These are phyloP conservation scores for Piloderma croceum DNA, from an alignment of 768 basidiomycete genomes.

Conservation along the genomic window DNA sequence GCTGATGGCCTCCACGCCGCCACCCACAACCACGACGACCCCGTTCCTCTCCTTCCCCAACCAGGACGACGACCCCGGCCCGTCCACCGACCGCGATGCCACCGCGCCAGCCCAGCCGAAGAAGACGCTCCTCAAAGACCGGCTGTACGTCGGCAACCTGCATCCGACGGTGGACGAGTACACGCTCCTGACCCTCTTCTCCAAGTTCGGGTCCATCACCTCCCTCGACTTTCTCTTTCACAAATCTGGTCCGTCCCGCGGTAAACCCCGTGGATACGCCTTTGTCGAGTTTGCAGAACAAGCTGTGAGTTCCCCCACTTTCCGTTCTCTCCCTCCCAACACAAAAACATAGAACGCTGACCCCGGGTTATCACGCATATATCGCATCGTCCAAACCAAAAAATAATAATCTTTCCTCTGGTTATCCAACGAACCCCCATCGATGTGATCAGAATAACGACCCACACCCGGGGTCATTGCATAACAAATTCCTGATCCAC, in stretches of 20 bases:
- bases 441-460: neutral
- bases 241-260: slow-evolving; percentile 82
- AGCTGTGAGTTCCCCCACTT: slow-evolving; percentile 55
- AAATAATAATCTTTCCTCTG: no score
- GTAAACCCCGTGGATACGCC: slow-evolving; percentile 93
- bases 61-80: no score
- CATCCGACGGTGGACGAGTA: slow-evolving; percentile 89
- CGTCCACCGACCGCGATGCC: no score
- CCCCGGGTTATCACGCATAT: slow-evolving; percentile 46
- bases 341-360: no score
- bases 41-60: no score
- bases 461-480: slow-evolving; percentile 3
- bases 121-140: slow-evolving; percentile 60
- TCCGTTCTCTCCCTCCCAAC: neutral
- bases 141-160: slow-evolving; percentile 88
- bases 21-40: no score
- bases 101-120: no score
- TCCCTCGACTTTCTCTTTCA: slow-evolving; percentile 95
- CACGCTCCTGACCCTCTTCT: slow-evolving; percentile 82
- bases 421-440: no score
- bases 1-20: no score
- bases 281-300: slow-evolving; percentile 81
- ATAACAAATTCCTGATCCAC: neutral
- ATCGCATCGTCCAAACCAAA: no score
- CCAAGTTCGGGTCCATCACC: slow-evolving; percentile 87